Percentiles rank a stretch among this genome's conserved stretches.
These are phyloP conservation scores for Serendipita sp. DNA, from an alignment of 768 basidiomycete species.

Conservation along the genomic window DNA sequence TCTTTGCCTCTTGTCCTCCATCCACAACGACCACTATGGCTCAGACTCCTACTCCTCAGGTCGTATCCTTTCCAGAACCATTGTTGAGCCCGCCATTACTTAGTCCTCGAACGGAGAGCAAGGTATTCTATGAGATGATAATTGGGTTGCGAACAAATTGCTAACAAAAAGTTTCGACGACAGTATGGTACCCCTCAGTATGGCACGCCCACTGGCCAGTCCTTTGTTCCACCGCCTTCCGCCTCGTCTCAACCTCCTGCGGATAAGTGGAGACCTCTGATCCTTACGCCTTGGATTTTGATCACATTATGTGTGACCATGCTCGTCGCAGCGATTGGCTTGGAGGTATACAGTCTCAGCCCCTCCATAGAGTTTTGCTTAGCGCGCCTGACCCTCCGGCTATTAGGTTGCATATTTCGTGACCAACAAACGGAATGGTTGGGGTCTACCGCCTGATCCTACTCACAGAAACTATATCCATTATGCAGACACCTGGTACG, in stretches of 20 bases:
- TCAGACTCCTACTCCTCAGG: too few relatives aligned
- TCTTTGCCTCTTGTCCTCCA: too few relatives aligned
- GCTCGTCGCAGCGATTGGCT: background rate
- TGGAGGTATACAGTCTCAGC: background rate
- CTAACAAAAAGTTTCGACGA: too few relatives aligned
- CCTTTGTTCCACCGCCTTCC: too few relatives aligned
- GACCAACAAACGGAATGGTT: background rate
- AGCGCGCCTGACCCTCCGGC: background rate
- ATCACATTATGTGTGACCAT: background rate
- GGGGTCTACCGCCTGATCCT: background rate
- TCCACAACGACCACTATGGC: too few relatives aligned
- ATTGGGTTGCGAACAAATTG: too few relatives aligned
- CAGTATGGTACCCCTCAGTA: too few relatives aligned
- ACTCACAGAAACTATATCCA: background rate
- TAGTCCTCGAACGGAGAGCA: too few relatives aligned
- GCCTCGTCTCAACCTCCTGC: background rate
- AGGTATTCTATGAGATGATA: too few relatives aligned
- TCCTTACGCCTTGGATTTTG: background rate
- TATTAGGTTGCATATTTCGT: background rate
- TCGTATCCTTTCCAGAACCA: too few relatives aligned
- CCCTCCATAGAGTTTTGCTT: background rate
- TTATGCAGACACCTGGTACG: constrained; percentile 1
- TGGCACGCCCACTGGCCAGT: too few relatives aligned
- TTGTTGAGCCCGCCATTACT: too few relatives aligned
- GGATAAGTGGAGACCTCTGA: background rate